These are phyloP conservation scores for Stachybotrys elegans DNA, from an alignment of 2,329 filamentous ascomycete species.

Conservation along the genomic window DNA sequence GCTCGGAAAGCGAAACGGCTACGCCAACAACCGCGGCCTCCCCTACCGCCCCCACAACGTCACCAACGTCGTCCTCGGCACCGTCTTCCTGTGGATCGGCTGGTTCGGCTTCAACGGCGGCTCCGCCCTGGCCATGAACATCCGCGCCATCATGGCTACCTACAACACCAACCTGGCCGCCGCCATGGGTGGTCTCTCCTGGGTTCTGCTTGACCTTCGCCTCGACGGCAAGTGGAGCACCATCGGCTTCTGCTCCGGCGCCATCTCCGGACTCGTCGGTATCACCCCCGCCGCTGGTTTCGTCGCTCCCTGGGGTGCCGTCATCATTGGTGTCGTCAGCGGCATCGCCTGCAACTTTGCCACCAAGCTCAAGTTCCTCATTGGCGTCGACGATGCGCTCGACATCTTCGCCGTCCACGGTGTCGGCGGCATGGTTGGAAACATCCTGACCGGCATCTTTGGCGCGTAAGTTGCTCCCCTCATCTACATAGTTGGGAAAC, in stretches of 20 bases:
- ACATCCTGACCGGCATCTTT: constrained; percentile 73
- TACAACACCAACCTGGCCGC: constrained; percentile 86
- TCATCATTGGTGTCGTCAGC: constrained; percentile 53
- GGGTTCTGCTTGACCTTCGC: constrained; percentile 82
- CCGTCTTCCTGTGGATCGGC: constrained; percentile 80
- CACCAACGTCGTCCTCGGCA: constrained; percentile 68
- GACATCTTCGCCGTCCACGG: constrained; percentile 90
- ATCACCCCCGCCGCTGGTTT: constrained; percentile 82
- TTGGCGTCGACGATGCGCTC: constrained; percentile 80
- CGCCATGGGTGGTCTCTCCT: constrained; percentile 73
- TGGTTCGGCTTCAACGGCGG: constrained; percentile 98
- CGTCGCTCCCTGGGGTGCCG: constrained; percentile 60
- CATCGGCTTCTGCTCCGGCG: constrained; percentile 88
- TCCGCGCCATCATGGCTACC: constrained; percentile 85
- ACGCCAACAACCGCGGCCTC: constrained; percentile 55
- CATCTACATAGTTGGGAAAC: not conserved
- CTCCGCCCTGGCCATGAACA: constrained; percentile 72
- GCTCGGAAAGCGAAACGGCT: constrained; percentile 63
- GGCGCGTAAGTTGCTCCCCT: constrained; percentile 50
- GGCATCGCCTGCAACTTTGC: constrained; percentile 75
- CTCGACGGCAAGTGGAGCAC: constrained; percentile 93
- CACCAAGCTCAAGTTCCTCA: constrained; percentile 72
- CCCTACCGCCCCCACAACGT: constrained; percentile 70
- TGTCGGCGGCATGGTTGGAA: constrained; percentile 75
- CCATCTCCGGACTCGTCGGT: constrained; percentile 80